Evolutionary conservation across 116 monocot species (phyloP).

Genomic region (Posidonia oceanica): DNA sequence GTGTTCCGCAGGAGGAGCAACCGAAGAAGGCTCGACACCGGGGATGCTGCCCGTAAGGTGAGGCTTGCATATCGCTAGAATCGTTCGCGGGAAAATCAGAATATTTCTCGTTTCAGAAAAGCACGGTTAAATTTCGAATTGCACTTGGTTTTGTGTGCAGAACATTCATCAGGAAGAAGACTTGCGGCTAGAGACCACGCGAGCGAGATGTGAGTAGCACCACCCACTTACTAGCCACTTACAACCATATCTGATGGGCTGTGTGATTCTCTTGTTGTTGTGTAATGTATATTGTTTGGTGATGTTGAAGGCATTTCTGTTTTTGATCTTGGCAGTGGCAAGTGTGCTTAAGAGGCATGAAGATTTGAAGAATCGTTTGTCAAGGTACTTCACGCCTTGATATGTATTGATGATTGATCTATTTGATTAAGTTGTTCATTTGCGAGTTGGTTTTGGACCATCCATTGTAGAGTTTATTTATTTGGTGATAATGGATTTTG

Average conservation of each 20-base stretch:
- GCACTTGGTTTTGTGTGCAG: slow-evolving; percentile 16
- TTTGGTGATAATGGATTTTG: no score
- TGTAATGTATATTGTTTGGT: neutral
- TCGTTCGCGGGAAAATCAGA: no score
- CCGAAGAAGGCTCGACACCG: slow-evolving; percentile 3
- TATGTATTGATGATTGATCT: neutral
- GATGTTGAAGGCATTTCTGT: neutral
- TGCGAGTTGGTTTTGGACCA: neutral
- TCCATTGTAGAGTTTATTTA: no score
- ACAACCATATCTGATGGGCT: neutral
- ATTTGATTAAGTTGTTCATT: no score
- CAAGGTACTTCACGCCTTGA: slow-evolving; percentile 30
- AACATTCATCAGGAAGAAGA: slow-evolving; percentile 46
- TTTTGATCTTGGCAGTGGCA: slow-evolving; percentile 37
- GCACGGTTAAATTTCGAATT: neutral
- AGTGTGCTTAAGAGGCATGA: slow-evolving; percentile 79
- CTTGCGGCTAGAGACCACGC: slow-evolving; percentile 54
- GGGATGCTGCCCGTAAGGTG: slow-evolving; percentile 12
- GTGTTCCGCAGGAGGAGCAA: slow-evolving; percentile 15
- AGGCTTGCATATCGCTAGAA: neutral
- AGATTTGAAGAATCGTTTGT: slow-evolving; percentile 58
- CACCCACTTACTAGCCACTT: no score
- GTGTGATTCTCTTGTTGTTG: neutral
- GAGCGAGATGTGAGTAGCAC: slow-evolving; percentile 51
- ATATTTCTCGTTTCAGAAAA: neutral